phyloP scores from a whole-genome alignment of 2,329 filamentous ascomycete genomes.

The Venturia aucupariae region DNA sequence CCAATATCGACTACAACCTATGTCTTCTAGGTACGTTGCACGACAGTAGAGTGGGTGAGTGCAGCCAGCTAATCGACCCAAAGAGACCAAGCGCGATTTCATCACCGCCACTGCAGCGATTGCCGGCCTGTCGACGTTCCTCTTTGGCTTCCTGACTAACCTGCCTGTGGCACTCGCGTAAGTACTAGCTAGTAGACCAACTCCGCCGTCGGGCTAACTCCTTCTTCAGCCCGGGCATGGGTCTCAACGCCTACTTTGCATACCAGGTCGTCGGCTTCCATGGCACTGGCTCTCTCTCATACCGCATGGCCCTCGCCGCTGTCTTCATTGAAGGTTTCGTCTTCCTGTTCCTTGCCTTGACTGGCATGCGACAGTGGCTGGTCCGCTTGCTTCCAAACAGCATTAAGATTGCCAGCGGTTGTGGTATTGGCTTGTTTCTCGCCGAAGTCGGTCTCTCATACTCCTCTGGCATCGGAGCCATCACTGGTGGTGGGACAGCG shows the following conservation, averaged over 20 bases:
- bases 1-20: slow-evolving; percentile 50
- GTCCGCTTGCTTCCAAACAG: slow-evolving; percentile 71
- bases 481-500: slow-evolving; percentile 50
- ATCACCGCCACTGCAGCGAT: slow-evolving; percentile 81
- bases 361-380: slow-evolving; percentile 81
- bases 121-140: slow-evolving; percentile 64
- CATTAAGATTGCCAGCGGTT: slow-evolving; percentile 78
- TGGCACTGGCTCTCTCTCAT: slow-evolving; percentile 63
- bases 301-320: slow-evolving; percentile 67
- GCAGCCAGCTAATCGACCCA: not conserved
- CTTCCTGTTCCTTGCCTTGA: slow-evolving; percentile 68
- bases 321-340: slow-evolving; percentile 84
- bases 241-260: slow-evolving; percentile 76
- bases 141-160: slow-evolving; percentile 74
- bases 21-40: slow-evolving; percentile 38
- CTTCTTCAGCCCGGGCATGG: slow-evolving; percentile 28
- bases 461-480: slow-evolving; percentile 69
- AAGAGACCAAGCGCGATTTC: slow-evolving; percentile 60
- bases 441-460: slow-evolving; percentile 68
- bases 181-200: too few relatives aligned
- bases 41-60: too few relatives aligned
- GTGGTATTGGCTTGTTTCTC: slow-evolving; percentile 77
- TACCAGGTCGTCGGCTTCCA: slow-evolving; percentile 73
- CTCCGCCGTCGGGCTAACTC: not conserved
- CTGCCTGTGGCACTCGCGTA: slow-evolving; percentile 40